phyloP scores from a whole-genome alignment of 2,329 filamentous ascomycete genomes.

The Eutypella sp. region DNA sequence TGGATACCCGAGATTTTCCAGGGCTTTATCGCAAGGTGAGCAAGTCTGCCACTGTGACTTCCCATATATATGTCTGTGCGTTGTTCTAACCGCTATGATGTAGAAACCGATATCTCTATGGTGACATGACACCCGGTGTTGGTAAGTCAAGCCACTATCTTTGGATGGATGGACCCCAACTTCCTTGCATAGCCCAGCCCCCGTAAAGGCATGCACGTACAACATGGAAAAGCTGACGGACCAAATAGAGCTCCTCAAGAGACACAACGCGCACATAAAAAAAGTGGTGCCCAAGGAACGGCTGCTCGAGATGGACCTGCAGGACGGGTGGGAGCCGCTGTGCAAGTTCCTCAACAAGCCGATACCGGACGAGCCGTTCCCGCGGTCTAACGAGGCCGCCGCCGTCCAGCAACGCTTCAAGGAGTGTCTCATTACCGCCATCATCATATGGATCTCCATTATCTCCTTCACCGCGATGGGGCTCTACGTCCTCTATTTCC shows the following conservation, averaged over 20 bases:
- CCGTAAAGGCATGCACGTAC: background rate
- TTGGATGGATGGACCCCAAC: too few species aligned
- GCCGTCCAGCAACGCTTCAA: conserved; percentile 8
- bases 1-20: conserved; percentile 4
- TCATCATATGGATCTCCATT: conserved; percentile 4
- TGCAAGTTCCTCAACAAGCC: conserved; percentile 21
- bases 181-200: too few species aligned
- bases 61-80: too few species aligned
- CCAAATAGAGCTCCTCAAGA: conserved; percentile 6
- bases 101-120: conserved; percentile 3
- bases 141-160: conserved; percentile 2
- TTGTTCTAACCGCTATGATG: background rate
- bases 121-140: conserved; percentile 3
- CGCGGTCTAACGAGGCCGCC: conserved; percentile 20
- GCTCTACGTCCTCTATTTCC: conserved; percentile 3
- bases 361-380: conserved; percentile 21
- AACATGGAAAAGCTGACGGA: background rate
- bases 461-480: conserved; percentile 5
- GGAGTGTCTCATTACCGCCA: conserved; percentile 3
- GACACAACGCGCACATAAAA: conserved; percentile 11
- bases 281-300: conserved; percentile 11
- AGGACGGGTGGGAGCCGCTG: conserved; percentile 24
- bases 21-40: conserved; percentile 5
- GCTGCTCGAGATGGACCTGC: conserved; percentile 14
- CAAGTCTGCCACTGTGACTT: background rate